A percentile compares a stretch with the other conserved stretches of the same genome.
These are phyloP conservation scores for Geotrichum histeridarum DNA, from an alignment of 1,139 yeast species.

Conservation along the genomic window DNA sequence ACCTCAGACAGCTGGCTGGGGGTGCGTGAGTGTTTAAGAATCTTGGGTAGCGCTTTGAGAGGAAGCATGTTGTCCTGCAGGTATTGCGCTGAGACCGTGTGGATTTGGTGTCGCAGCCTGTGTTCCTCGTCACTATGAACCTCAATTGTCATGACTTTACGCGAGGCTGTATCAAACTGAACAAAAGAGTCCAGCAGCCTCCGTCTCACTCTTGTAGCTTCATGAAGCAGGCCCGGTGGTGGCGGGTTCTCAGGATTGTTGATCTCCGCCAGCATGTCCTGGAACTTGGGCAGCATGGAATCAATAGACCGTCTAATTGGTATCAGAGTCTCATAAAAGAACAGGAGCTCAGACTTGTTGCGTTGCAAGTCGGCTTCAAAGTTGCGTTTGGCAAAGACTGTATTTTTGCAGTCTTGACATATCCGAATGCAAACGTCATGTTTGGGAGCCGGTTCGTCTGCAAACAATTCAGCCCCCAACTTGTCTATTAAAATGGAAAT, in stretches of 20 bases:
- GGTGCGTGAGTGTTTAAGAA: constrained; percentile 33
- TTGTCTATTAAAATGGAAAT: constrained; percentile 45
- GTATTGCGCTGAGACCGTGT: constrained; percentile 44
- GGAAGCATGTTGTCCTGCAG: constrained; percentile 54
- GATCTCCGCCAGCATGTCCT: constrained; percentile 36
- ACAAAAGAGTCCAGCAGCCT: constrained; percentile 44
- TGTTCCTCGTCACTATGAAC: constrained; percentile 39
- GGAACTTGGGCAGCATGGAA: constrained; percentile 42
- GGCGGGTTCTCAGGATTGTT: constrained; percentile 35
- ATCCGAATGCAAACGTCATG: constrained; percentile 45
- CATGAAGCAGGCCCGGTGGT: constrained; percentile 32
- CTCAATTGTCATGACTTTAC: constrained; percentile 37
- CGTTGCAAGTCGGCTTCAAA: constrained; percentile 40
- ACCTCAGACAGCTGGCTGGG: constrained; percentile 14
- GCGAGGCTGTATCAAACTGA: constrained; percentile 44
- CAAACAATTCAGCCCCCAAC: constrained; percentile 21
- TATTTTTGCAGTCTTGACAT: constrained; percentile 64
- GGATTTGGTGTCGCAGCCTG: constrained; percentile 45
- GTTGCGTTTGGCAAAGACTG: constrained; percentile 54
- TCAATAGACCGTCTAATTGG: constrained; percentile 34
- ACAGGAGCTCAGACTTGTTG: constrained; percentile 29
- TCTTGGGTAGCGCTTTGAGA: constrained; percentile 46
- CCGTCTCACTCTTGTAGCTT: constrained; percentile 41
- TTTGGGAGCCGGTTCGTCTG: constrained; percentile 26
- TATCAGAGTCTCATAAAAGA: constrained; percentile 11